phyloP scores from a whole-genome alignment of 768 basidiomycete species.

The Tylopilus balloui region DNA sequence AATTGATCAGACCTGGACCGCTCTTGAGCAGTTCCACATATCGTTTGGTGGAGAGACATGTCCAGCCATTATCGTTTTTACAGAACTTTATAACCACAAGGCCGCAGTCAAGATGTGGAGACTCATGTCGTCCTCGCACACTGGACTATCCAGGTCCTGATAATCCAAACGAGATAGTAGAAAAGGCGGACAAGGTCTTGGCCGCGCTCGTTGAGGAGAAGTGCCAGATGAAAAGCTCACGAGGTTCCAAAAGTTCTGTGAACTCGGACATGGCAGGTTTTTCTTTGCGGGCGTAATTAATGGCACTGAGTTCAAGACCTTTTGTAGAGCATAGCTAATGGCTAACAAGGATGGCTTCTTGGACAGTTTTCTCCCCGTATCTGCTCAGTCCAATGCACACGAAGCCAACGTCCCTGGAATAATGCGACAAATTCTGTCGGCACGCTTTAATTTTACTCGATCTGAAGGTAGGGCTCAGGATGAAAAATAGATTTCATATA shows the following conservation, averaged over 20 bases:
- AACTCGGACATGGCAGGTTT: slow-evolving; percentile 10
- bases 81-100: slow-evolving; percentile 14
- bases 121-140: slow-evolving; percentile 7
- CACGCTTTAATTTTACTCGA: no score
- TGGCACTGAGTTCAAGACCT: background rate
- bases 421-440: no score
- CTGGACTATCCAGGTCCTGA: slow-evolving; percentile 15
- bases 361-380: no score
- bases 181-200: slow-evolving; percentile 17
- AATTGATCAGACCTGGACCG: slow-evolving; percentile 9
- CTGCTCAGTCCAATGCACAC: no score
- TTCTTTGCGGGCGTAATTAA: slow-evolving; percentile 16
- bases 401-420: no score
- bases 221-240: slow-evolving; percentile 18
- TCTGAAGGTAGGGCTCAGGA: background rate
- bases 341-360: no score
- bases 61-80: slow-evolving; percentile 22
- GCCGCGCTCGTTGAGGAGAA: slow-evolving; percentile 18
- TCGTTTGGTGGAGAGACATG: slow-evolving; percentile 17
- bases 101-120: slow-evolving; percentile 15
- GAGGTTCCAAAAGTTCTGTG: slow-evolving; percentile 20
- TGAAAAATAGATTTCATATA: no score
- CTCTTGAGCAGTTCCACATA: slow-evolving; percentile 16
- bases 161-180: slow-evolving; percentile 9
- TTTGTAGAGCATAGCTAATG: no score